These are phyloP conservation scores for Piedraia hortae DNA, from an alignment of 2,329 filamentous ascomycete genomes.

Conservation along the genomic window DNA sequence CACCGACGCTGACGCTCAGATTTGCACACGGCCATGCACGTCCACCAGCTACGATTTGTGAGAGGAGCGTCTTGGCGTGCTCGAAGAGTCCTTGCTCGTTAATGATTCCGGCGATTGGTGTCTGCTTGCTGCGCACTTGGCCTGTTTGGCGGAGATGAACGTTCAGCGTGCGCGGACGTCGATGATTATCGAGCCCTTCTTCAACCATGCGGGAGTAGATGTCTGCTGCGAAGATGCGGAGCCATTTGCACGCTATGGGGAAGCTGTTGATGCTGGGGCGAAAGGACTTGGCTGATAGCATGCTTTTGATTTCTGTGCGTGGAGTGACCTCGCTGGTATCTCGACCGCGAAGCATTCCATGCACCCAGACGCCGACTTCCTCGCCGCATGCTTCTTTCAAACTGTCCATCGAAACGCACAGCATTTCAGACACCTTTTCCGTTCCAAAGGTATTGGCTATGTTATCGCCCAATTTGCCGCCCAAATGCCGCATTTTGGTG, in stretches of 20 bases:
- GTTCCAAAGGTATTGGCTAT: slow-evolving; percentile 58
- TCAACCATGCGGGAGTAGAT: slow-evolving; percentile 75
- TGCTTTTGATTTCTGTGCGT: slow-evolving; percentile 81
- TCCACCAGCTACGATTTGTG: slow-evolving; percentile 52
- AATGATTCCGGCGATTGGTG: slow-evolving; percentile 45
- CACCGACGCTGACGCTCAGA: slow-evolving; percentile 64
- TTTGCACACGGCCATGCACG: slow-evolving; percentile 77
- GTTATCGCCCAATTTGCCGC: slow-evolving; percentile 78
- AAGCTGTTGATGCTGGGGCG: slow-evolving; percentile 50
- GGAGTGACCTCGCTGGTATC: slow-evolving; percentile 74
- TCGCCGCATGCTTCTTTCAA: slow-evolving; percentile 54
- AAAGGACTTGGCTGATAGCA: slow-evolving; percentile 92
- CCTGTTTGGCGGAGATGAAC: slow-evolving; percentile 51
- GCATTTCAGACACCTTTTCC: slow-evolving; percentile 48
- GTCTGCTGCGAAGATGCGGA: slow-evolving; percentile 74
- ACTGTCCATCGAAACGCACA: slow-evolving; percentile 44
- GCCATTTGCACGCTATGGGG: slow-evolving; percentile 60
- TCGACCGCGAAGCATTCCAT: slow-evolving; percentile 59
- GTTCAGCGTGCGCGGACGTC: slow-evolving; percentile 62
- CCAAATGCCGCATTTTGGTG: slow-evolving; percentile 83
- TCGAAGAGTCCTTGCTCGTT: slow-evolving; percentile 47
- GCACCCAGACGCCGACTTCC: slow-evolving; percentile 64
- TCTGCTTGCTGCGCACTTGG: slow-evolving; percentile 47
- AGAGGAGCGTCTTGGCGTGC: slow-evolving; percentile 47
- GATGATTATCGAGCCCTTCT: slow-evolving; percentile 66